Conservation (phyloP, 2,329 filamentous ascomycete genomes). For the Ophiostoma sp. region DNA sequence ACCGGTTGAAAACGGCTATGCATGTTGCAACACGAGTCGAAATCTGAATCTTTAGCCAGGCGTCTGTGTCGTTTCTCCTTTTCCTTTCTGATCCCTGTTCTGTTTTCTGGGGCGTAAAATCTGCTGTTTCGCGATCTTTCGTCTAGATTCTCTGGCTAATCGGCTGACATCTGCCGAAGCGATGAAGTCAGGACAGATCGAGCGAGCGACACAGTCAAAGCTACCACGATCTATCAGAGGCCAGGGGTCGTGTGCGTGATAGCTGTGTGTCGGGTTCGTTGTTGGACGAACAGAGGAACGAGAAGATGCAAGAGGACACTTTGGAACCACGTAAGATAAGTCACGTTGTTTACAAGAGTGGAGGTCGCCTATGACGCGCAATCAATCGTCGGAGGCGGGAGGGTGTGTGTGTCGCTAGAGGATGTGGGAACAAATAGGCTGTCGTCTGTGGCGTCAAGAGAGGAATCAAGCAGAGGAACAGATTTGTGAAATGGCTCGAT, state of each 20-base stretch:
- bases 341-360: conserved; percentile 6
- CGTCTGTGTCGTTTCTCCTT: background rate
- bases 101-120: conserved; percentile 1
- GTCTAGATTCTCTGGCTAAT: background rate
- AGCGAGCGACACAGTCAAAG: too few species aligned
- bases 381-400: conserved; percentile 4
- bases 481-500: background rate
- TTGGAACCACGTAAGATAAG: conserved; percentile 2
- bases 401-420: background rate
- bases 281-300: background rate
- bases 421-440: background rate
- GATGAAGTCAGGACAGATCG: background rate
- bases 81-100: conserved; percentile 9
- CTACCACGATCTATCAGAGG: too few species aligned
- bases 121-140: conserved; percentile 4
- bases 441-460: too few species aligned
- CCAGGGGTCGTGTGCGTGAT: too few species aligned
- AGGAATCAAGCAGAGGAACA: too few species aligned
- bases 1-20: conserved; percentile 4
- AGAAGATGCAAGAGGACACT: background rate
- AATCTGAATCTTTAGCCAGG: background rate
- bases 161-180: background rate
- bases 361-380: background rate
- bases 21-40: conserved; percentile 17
- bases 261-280: too few species aligned